phyloP scores from a whole-genome alignment of 2,329 filamentous ascomycete genomes.

The Nemania sp. region DNA sequence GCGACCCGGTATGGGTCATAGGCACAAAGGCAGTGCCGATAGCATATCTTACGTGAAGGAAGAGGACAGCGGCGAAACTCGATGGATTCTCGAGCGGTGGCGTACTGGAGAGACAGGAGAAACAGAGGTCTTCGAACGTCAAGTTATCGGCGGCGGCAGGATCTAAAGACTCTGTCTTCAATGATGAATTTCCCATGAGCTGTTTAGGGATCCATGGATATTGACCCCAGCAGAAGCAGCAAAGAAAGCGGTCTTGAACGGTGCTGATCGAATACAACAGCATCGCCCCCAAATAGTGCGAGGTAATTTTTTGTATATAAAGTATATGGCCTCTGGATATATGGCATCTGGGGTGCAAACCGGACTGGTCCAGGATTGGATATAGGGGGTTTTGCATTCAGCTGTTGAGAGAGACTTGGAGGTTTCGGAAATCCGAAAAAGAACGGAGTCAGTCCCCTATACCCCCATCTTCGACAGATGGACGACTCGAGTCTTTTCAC shows the following conservation, averaged over 20 bases:
- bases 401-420: background rate
- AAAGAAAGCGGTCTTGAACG: background rate
- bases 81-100: conserved; percentile 73
- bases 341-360: conserved; percentile 3
- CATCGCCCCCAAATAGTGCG: background rate
- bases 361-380: conserved; percentile 3
- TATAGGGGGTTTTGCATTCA: conserved; percentile 5
- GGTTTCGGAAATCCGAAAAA: no score
- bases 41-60: conserved; percentile 72
- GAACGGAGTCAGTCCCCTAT: no score
- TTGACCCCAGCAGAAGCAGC: background rate
- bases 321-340: background rate
- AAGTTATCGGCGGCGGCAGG: conserved; percentile 63
- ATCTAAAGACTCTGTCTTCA: conserved; percentile 38
- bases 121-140: conserved; percentile 66
- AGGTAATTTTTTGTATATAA: conserved; percentile 8
- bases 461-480: no score
- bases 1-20: conserved; percentile 44
- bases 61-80: conserved; percentile 60
- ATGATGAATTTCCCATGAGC: background rate
- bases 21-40: conserved; percentile 59
- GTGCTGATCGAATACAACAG: background rate
- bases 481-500: no score
- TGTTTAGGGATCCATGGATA: background rate
- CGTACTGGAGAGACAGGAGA: conserved; percentile 68